Conservation (phyloP, 345 rosid species). For the Lepidium sativum region DNA sequence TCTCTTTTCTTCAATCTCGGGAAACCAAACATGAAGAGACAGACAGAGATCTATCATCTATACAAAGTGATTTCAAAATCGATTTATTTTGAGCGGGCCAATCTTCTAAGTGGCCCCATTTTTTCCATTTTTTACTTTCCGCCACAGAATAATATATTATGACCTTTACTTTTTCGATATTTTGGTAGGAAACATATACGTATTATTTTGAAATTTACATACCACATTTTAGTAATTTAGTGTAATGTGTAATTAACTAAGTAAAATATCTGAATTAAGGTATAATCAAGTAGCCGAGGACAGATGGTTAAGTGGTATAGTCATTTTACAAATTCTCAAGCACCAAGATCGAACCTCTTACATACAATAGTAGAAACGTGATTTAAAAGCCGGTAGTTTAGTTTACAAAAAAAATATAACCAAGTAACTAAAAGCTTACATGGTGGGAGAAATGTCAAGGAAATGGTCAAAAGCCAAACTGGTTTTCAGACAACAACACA, state of each 20-base stretch:
- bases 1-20: not conserved
- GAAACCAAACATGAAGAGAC: not conserved
- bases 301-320: too few species aligned
- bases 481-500: constrained; percentile 9
- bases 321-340: too few species aligned
- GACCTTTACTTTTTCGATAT: not conserved
- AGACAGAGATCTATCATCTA: not conserved
- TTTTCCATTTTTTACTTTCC: not conserved
- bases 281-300: not conserved
- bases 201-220: not conserved
- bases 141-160: not conserved
- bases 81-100: constrained; percentile 19
- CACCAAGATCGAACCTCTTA: too few species aligned
- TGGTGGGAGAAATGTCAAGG: not conserved
- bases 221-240: not conserved
- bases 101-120: constrained; percentile 8
- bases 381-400: too few species aligned
- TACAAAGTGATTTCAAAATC: not conserved
- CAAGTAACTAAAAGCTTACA: not conserved
- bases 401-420: too few species aligned
- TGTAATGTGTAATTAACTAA: not conserved
- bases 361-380: too few species aligned
- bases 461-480: constrained; percentile 6
- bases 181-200: not conserved
- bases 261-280: not conserved